phyloP scores from a whole-genome alignment of 2,329 filamentous ascomycete species.

The Apiospora marii region DNA sequence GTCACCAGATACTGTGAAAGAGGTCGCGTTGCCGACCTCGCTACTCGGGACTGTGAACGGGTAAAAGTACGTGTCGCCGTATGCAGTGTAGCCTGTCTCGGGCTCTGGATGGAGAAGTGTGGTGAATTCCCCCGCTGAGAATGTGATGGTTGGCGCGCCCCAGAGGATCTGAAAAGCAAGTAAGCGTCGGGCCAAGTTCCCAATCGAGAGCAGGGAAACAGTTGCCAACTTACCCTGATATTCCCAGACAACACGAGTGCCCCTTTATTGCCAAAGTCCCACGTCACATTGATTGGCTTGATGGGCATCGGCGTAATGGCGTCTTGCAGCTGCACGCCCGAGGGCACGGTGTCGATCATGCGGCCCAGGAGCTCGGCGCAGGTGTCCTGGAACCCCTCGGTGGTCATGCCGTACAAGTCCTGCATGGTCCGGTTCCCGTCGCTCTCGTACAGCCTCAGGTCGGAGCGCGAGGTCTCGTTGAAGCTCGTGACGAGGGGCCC shows the following conservation, averaged over 20 bases:
- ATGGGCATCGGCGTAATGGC: conserved; percentile 35
- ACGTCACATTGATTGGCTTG: conserved; percentile 40
- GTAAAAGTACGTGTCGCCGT: conserved; percentile 33
- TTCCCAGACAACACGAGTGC: conserved; percentile 34
- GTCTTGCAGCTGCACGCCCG: conserved; percentile 32
- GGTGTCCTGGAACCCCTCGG: conserved; percentile 35
- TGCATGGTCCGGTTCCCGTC: conserved; percentile 40
- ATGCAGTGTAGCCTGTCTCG: conserved; percentile 33
- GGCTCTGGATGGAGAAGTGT: conserved; percentile 30
- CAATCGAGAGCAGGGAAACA: neutral
- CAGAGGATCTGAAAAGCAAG: conserved; percentile 30
- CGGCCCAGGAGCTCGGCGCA: conserved; percentile 37
- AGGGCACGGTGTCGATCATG: conserved; percentile 41
- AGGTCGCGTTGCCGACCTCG: conserved; percentile 28
- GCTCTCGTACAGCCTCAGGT: conserved; percentile 39
- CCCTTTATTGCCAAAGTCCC: conserved; percentile 31
- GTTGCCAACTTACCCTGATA: conserved; percentile 33
- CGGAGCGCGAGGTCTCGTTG: conserved; percentile 39
- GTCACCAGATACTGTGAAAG: conserved; percentile 30
- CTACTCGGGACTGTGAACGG: conserved; percentile 32
- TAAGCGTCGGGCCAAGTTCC: neutral
- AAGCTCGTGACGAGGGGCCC: conserved; percentile 38
- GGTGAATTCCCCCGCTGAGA: conserved; percentile 28
- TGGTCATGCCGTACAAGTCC: conserved; percentile 33
- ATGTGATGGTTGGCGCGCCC: conserved; percentile 23